phyloP scores from a whole-genome alignment of 257 asterid species.

The Solanum pinnatisectum region DNA sequence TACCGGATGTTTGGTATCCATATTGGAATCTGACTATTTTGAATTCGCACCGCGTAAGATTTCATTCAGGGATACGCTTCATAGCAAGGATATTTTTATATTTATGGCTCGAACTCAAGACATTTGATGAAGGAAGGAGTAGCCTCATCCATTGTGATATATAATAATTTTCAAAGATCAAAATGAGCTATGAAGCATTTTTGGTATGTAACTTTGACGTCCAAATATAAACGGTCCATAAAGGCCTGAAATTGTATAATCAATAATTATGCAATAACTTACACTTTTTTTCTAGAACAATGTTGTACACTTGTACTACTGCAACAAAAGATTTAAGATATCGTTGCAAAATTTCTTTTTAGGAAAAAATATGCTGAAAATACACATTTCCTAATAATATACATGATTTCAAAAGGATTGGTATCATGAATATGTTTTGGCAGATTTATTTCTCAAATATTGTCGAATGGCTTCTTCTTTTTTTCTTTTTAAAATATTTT shows the following conservation, averaged over 20 bases:
- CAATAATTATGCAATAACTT: neutral
- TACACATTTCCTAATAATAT: neutral
- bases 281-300: neutral
- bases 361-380: neutral
- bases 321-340: neutral
- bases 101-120: no score
- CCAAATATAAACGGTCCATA: neutral
- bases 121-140: no score
- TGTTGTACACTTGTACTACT: neutral
- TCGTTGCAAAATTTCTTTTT: neutral
- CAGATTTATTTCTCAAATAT: neutral
- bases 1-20: no score
- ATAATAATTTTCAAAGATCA: no score
- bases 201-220: no score
- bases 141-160: no score
- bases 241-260: neutral
- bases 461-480: neutral
- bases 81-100: no score
- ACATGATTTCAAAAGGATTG: neutral
- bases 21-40: no score
- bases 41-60: no score
- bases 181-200: no score
- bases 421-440: neutral
- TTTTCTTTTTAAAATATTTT: no score
- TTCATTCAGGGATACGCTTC: no score